Evolutionary conservation across 805 yeast species (phyloP), one percentile per base, ranked within the genome.

Genomic region (Wickerhamiella dianesei): DNA sequence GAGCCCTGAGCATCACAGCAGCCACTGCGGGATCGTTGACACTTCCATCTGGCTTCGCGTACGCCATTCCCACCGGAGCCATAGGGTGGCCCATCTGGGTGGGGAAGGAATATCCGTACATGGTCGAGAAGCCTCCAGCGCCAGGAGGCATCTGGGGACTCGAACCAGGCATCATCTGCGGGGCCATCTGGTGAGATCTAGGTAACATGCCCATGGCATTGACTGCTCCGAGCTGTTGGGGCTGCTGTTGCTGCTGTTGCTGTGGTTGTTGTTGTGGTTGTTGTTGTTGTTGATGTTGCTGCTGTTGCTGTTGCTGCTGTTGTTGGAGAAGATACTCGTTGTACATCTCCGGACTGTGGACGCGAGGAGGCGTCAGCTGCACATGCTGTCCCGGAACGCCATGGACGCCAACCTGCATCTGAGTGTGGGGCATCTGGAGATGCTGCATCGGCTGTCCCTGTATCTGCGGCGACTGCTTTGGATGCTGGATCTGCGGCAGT

Each of bases 241-340:
- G 35, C 20, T 20, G 42, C 18, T 19, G 39, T 17, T 29, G 39
- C 2, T 4, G 21, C 20, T 21, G 35, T 21, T 32, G 18, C n/a
- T 18, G 25, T 20, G 41, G 21, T 37, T 18, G 22, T 5, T 21
- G 45, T 8, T n/a, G 20, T 8, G 12, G 22, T 25, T 35, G 45
- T 21, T 40, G 43, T 16, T 17, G 25, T 20, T 44, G 48, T 32
- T 37, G 44, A 12, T 43, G 53, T 21, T 45, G 47, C 36, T 45
- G 52, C 22, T n/a, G 25, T 9, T 40, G 48, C 21, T 35, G 37
- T 19, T 43, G 43, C 13, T 22, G n/a, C 12, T 22, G 40, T 18
- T 8, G 40, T 16, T 43, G 39, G 5, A 16, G 37, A 40, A 19
- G 44, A 14, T 41, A 48, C 20, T 40, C 46, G 40, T 43, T 46